phyloP scores from a whole-genome alignment of 768 basidiomycete species.

The Suillus clintonianus region DNA sequence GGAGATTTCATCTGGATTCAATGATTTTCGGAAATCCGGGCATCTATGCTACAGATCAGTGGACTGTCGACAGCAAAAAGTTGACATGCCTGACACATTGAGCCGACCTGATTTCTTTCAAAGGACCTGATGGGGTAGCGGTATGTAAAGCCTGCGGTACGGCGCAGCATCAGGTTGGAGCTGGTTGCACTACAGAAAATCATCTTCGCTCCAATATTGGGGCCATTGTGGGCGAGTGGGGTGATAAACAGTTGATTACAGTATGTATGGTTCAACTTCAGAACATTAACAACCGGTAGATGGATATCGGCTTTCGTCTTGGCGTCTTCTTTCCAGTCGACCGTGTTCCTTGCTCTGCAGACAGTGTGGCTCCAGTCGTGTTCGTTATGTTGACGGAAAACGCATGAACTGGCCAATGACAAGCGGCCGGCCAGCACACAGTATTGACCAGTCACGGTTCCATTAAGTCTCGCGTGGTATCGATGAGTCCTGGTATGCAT shows the following conservation, averaged over 20 bases:
- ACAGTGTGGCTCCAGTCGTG: background rate
- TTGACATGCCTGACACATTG: background rate
- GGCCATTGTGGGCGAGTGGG: background rate
- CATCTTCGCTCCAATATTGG: background rate
- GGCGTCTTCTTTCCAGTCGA: background rate
- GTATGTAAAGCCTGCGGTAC: background rate
- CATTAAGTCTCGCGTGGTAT: background rate
- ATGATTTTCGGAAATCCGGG: background rate
- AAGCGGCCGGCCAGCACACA: background rate
- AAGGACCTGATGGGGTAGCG: background rate
- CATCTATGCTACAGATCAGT: background rate
- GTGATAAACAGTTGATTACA: background rate
- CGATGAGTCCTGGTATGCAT: background rate
- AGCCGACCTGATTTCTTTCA: background rate
- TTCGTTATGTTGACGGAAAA: background rate
- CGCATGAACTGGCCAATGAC: background rate
- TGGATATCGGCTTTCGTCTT: background rate
- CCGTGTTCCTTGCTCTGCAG: background rate
- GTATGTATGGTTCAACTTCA: background rate
- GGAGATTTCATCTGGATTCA: background rate
- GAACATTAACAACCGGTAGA: background rate
- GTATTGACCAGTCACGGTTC: background rate
- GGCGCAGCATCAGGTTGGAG: background rate
- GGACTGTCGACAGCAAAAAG: background rate
- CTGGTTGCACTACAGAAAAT: background rate